Base-by-base conservation (phyloP, 495 filamentous ascomycete genomes). In the Neurospora sp. region DNA sequence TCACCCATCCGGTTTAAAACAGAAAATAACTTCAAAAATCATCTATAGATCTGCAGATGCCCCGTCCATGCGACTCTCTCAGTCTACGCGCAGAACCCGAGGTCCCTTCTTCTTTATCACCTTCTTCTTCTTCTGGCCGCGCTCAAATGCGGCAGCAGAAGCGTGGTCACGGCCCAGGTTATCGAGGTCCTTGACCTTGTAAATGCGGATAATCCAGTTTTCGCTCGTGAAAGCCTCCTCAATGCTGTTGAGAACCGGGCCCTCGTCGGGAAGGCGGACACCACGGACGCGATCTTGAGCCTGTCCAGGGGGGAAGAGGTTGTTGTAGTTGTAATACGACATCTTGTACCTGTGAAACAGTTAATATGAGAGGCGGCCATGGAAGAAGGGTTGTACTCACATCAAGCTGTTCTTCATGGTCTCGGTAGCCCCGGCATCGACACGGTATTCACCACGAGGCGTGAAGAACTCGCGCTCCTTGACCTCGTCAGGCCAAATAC, bases 141-240 rank as follows among this genome's bases (percentile, higher is more conserved):
- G 91, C 76, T 97, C 94, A 81, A 98, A 99, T 41, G 93, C 92
- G 44, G 89, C 87, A 3, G 93, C 96, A 70, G 88, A 89, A 39
- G 86, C 88, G 82, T 98, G 96, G 77, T 97, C 94, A 78, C 96
- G 88, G 38, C 94, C 96, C 69, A 99, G 84, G 78, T 98, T 98
- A 83, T 99, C 96, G 42, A 98, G 90, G 76, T 97, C 94, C 84
- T 99, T 99, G 79, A 99, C 96, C 86, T 99, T 99, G 86, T 97
- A 99, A 80, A 99, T 98, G 70, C 96, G 87, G 80, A 99, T 98
- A 80, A 99, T 99, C 96, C 96, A 99, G 87, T 99, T 99, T 87
- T 99, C 96, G 76, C 93, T 97, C 59, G 96, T 99, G 83, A 95
- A 99, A 2, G 96, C 96, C 82, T 99, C 96, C 79, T 98, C 96